These are phyloP conservation scores for Dimargaris verticillata DNA, from an alignment of 192 early-diverging fungal genomes.

Conservation along the genomic window DNA sequence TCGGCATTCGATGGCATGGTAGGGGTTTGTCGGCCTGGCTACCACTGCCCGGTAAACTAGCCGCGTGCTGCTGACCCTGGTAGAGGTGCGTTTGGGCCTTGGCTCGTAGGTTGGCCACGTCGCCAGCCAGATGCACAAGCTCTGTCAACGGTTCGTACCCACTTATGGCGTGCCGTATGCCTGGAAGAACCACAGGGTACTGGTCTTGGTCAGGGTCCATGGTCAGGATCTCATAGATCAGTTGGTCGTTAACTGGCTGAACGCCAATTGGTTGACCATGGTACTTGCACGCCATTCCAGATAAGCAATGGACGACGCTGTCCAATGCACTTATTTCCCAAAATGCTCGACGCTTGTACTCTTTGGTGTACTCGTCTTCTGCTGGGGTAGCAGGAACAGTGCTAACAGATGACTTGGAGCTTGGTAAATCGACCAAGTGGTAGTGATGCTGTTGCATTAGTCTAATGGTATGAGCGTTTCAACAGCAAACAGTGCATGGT, in stretches of 20 bases:
- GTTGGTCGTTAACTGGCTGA: neutral
- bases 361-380: neutral
- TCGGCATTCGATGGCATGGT: too few relatives aligned
- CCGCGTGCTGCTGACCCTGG: too few relatives aligned
- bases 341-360: neutral
- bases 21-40: neutral
- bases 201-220: neutral
- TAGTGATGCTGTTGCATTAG: too few relatives aligned
- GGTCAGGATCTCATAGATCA: neutral
- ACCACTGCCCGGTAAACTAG: neutral
- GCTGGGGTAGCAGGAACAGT: too few relatives aligned
- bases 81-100: neutral
- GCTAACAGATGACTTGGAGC: too few relatives aligned
- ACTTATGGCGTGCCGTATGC: neutral
- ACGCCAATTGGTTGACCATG: neutral
- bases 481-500: too few relatives aligned
- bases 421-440: too few relatives aligned
- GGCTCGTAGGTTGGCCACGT: constrained; percentile 2
- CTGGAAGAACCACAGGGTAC: neutral
- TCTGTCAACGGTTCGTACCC: neutral
- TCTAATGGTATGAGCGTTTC: too few relatives aligned
- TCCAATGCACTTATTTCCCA: neutral
- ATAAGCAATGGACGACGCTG: neutral
- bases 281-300: neutral
- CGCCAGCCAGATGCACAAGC: neutral